Conservation (phyloP, 345 rosid species). For the Moricandia arvensis region DNA sequence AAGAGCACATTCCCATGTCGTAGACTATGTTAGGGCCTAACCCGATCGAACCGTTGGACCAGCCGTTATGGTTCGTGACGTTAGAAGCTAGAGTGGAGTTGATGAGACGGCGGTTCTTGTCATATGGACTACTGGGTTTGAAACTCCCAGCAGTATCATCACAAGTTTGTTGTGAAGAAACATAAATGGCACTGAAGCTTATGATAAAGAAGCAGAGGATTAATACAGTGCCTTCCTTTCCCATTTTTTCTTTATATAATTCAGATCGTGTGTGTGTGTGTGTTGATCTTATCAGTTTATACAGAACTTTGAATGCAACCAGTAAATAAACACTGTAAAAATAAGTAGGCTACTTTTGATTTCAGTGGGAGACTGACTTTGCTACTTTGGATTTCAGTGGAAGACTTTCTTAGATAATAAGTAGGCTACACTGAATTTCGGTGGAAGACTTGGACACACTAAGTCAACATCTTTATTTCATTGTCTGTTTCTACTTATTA, state of each 20-base stretch:
- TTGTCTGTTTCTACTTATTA: neutral
- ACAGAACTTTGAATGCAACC: neutral
- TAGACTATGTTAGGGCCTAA: neutral
- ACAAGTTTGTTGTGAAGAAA: slow-evolving; percentile 25
- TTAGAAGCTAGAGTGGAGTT: slow-evolving; percentile 10
- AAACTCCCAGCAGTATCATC: neutral
- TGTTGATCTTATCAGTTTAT: neutral
- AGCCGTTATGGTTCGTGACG: slow-evolving; percentile 1
- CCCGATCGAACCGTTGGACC: slow-evolving; percentile 10
- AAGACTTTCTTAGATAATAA: neutral
- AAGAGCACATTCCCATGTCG: slow-evolving; percentile 14
- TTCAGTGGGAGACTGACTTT: slow-evolving; percentile 1
- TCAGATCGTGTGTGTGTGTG: neutral
- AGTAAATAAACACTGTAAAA: neutral
- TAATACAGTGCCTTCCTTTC: neutral
- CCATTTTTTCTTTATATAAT: neutral
- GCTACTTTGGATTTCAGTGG: slow-evolving; percentile 1
- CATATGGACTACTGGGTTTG: slow-evolving; percentile 33
- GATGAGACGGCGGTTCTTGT: slow-evolving; percentile 27
- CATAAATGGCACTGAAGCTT: neutral
- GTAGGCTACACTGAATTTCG: neutral
- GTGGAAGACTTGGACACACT: neutral
- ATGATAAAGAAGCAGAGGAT: neutral
- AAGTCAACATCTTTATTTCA: neutral
- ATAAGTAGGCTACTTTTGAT: neutral